These are phyloP conservation scores for Yamadazyma blattariae DNA, from an alignment of 1,139 yeast species.

Conservation along the genomic window DNA sequence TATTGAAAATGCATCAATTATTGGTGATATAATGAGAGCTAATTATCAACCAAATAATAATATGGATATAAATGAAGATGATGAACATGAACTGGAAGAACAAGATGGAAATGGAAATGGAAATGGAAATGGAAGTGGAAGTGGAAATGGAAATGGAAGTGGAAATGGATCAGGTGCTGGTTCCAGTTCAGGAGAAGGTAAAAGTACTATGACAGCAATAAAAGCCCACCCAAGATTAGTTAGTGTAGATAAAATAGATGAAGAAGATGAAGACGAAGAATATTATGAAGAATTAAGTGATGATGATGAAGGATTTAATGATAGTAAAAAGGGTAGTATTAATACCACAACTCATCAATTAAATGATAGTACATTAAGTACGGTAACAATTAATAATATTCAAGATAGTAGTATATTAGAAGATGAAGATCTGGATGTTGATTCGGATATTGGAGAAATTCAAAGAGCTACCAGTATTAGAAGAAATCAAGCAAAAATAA, in stretches of 20 bases:
- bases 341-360: conserved; percentile 4
- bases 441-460: conserved; percentile 47
- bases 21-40: conserved; percentile 45
- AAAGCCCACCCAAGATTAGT: conserved; percentile 69
- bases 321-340: conserved; percentile 7
- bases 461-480: conserved; percentile 43
- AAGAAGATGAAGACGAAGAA: conserved; percentile 41
- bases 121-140: neutral
- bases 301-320: conserved; percentile 14
- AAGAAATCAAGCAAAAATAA: conserved; percentile 7
- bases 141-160: neutral
- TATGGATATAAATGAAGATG: too few relatives aligned
- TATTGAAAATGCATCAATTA: conserved; percentile 53
- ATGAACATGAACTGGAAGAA: neutral
- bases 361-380: conserved; percentile 15
- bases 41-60: conserved; percentile 15
- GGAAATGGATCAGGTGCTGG: neutral
- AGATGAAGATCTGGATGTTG: conserved; percentile 41
- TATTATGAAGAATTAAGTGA: conserved; percentile 22
- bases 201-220: conserved; percentile 59
- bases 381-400: conserved; percentile 7
- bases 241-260: conserved; percentile 51
- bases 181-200: neutral
- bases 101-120: conserved; percentile 1
- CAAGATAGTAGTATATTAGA: conserved; percentile 19